These are phyloP conservation scores for Capsella bursapastoris DNA, from an alignment of 345 rosid genomes.

Conservation along the genomic window DNA sequence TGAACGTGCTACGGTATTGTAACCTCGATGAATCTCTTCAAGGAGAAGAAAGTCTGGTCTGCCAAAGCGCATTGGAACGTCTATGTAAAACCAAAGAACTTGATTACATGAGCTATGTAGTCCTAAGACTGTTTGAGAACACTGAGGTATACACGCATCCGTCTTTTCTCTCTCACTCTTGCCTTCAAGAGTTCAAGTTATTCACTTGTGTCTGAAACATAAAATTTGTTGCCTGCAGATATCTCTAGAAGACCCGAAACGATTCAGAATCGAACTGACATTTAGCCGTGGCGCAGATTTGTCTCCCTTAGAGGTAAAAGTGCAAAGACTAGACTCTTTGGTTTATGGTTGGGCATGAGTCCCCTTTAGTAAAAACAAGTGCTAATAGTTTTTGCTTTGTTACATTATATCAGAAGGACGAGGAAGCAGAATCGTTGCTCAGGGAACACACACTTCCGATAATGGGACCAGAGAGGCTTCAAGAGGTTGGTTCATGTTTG, in stretches of 20 bases:
- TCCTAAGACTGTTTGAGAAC: conserved; percentile 92
- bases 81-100: conserved; percentile 88
- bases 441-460: conserved; percentile 96
- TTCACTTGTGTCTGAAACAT: neutral
- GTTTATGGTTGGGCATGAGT: neutral
- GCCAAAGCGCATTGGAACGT: conserved; percentile 75
- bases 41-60: conserved; percentile 90
- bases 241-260: conserved; percentile 79
- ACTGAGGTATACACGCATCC: conserved; percentile 58
- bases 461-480: conserved; percentile 98
- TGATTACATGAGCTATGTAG: conserved; percentile 99
- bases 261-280: conserved; percentile 89
- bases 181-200: neutral
- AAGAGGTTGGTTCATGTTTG: conserved; percentile 81
- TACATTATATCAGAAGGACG: conserved; percentile 53
- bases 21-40: conserved; percentile 96
- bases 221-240: conserved; percentile 53
- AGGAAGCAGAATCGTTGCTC: conserved; percentile 69
- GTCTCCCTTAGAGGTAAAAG: conserved; percentile 84
- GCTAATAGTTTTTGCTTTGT: neutral
- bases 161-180: neutral
- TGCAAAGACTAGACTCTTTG: conserved; percentile 6
- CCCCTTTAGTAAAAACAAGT: neutral
- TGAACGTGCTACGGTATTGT: conserved; percentile 96
- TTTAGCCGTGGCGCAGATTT: conserved; percentile 98